These are phyloP conservation scores for Seiridium unicorne DNA, from an alignment of 2,329 filamentous ascomycete species.

Conservation along the genomic window DNA sequence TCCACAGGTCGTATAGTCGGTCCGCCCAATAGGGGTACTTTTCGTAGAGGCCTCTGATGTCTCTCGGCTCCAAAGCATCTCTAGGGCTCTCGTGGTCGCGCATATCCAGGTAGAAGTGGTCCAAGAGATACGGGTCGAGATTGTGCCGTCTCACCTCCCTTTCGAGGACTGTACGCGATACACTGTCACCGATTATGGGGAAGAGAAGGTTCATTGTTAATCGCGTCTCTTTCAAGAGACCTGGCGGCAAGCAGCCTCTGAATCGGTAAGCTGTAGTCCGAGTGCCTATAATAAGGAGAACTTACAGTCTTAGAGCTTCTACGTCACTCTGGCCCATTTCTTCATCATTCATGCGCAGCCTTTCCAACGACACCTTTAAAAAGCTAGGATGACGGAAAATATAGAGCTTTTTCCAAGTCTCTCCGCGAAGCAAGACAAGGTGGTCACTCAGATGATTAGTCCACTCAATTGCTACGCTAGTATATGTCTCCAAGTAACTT, in stretches of 20 bases:
- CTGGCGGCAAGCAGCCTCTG: neutral
- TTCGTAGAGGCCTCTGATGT: slow-evolving; percentile 2
- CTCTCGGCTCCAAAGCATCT: neutral
- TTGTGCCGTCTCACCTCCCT: neutral
- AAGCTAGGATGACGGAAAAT: neutral
- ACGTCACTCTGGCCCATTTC: neutral
- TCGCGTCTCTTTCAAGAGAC: neutral
- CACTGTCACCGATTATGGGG: neutral
- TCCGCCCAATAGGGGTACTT: slow-evolving; percentile 9
- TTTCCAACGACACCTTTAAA: neutral
- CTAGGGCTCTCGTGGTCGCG: neutral
- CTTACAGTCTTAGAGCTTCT: neutral
- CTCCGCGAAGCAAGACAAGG: neutral
- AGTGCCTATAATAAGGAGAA: neutral
- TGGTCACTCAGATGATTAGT: neutral
- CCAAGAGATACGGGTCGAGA: neutral
- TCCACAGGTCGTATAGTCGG: slow-evolving; percentile 6
- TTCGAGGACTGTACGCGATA: neutral
- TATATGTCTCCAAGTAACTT: neutral
- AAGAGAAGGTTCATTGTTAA: neutral
- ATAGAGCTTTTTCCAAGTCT: neutral
- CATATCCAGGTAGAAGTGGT: neutral
- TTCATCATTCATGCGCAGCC: neutral
- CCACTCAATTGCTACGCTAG: neutral
- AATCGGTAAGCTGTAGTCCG: neutral